phyloP scores from a whole-genome alignment of 345 rosid species.

The Limnanthes douglasii region DNA sequence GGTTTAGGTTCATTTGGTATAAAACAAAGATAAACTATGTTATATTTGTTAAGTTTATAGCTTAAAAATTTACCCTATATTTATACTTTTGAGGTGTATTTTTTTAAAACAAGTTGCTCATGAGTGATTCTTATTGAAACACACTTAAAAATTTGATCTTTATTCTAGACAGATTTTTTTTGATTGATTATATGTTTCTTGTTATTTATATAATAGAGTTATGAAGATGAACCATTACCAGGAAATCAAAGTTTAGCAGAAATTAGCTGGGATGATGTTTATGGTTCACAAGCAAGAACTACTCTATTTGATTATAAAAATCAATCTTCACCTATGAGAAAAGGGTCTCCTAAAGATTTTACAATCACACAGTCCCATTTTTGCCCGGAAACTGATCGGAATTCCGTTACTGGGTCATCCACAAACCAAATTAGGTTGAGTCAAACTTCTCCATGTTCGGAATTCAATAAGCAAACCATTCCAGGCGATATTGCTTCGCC shows the following conservation, averaged over 20 bases:
- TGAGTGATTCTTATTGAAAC: no score
- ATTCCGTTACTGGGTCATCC: conserved; percentile 26
- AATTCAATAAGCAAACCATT: conserved; percentile 27
- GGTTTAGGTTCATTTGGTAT: no score
- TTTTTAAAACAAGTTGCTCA: no score
- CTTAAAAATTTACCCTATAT: no score
- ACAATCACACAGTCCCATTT: conserved; percentile 24
- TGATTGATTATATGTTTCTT: no score
- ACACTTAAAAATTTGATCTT: no score
- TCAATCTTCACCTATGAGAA: conserved; percentile 37
- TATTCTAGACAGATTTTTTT: no score
- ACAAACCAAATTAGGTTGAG: conserved; percentile 22
- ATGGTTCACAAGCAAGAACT: conserved; percentile 27
- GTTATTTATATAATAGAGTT: conserved; percentile 72
- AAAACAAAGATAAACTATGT: no score
- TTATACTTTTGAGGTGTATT: no score
- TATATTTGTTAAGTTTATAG: no score
- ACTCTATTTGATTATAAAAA: conserved; percentile 38
- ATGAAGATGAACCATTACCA: conserved; percentile 52
- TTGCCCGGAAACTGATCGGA: conserved; percentile 43
- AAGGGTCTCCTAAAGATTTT: conserved; percentile 26
- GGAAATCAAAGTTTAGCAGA: conserved; percentile 41
- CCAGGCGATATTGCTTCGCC: conserved; percentile 50
- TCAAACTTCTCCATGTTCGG: conserved; percentile 28
- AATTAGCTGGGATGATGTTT: conserved; percentile 56